Evolutionary conservation across 106 monocot species (phyloP).

Genomic region (Platanthera guangdongensis): DNA sequence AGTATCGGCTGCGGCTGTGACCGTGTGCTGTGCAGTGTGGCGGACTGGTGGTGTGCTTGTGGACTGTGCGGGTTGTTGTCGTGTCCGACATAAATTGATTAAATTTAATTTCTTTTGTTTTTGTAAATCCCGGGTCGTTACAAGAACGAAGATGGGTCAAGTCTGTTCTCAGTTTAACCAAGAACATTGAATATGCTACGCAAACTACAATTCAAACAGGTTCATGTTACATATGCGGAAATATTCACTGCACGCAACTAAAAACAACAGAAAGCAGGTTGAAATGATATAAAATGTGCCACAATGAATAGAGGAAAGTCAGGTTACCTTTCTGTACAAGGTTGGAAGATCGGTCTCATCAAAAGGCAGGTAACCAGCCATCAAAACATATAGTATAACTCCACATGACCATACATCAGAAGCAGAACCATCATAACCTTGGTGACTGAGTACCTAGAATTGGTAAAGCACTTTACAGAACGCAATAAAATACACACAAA

Average conservation of each 20-base stretch:
- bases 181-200: neutral
- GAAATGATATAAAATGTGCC: neutral
- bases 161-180: neutral
- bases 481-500: neutral
- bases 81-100: too few relatives aligned
- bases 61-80: too few relatives aligned
- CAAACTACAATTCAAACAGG: neutral
- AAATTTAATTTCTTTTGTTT: too few relatives aligned
- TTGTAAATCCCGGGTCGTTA: too few relatives aligned
- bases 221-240: neutral
- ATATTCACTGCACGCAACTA: neutral
- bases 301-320: neutral
- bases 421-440: constrained; percentile 89
- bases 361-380: constrained; percentile 97
- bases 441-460: constrained; percentile 62
- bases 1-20: too few relatives aligned
- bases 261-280: neutral
- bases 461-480: neutral
- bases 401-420: constrained; percentile 97
- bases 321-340: constrained; percentile 60
- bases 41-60: too few relatives aligned
- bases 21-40: too few relatives aligned
- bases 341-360: constrained; percentile 68
- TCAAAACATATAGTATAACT: constrained; percentile 84
- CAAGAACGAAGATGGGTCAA: neutral